Percentiles rank a stretch among this genome's conserved stretches.
These are phyloP conservation scores for Trichoderma afroharzianum DNA, from an alignment of 2,329 filamentous ascomycete species.

Conservation along the genomic window DNA sequence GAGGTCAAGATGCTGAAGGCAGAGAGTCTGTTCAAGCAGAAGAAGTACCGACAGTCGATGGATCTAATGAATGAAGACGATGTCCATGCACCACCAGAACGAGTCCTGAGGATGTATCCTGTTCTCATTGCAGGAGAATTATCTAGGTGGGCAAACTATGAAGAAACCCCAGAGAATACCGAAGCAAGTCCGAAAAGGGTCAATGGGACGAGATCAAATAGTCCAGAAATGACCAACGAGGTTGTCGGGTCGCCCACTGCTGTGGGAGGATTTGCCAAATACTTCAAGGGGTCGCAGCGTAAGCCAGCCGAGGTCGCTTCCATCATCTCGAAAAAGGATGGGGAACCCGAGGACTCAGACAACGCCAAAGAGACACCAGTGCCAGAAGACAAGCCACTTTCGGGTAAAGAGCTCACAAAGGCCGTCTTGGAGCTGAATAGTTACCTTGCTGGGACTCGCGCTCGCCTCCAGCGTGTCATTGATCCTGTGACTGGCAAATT, in stretches of 20 bases:
- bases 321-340: conserved; percentile 55
- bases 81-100: conserved; percentile 82
- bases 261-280: conserved; percentile 50
- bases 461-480: conserved; percentile 58
- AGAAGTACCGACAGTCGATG: conserved; percentile 79
- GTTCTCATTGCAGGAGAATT: conserved; percentile 77
- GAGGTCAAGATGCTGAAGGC: conserved; percentile 92
- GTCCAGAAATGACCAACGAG: conserved; percentile 26
- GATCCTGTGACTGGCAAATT: conserved; percentile 61
- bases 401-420: conserved; percentile 78
- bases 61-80: conserved; percentile 83
- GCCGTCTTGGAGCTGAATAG: conserved; percentile 81
- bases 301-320: conserved; percentile 55
- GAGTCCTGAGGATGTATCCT: conserved; percentile 82
- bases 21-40: conserved; percentile 74
- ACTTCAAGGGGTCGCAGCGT: conserved; percentile 47
- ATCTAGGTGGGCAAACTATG: conserved; percentile 50
- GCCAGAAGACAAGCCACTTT: conserved; percentile 51
- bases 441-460: conserved; percentile 83
- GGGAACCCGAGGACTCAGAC: conserved; percentile 53
- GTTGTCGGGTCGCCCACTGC: conserved; percentile 37
- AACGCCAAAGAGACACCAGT: conserved; percentile 46
- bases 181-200: conserved; percentile 31
- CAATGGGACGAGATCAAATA: conserved; percentile 28
- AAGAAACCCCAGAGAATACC: conserved; percentile 42